A percentile compares a stretch with the other conserved stretches of the same genome.
Conservation (phyloP, 2,329 filamentous ascomycete genomes). For the Nannizzia gypsea region DNA sequence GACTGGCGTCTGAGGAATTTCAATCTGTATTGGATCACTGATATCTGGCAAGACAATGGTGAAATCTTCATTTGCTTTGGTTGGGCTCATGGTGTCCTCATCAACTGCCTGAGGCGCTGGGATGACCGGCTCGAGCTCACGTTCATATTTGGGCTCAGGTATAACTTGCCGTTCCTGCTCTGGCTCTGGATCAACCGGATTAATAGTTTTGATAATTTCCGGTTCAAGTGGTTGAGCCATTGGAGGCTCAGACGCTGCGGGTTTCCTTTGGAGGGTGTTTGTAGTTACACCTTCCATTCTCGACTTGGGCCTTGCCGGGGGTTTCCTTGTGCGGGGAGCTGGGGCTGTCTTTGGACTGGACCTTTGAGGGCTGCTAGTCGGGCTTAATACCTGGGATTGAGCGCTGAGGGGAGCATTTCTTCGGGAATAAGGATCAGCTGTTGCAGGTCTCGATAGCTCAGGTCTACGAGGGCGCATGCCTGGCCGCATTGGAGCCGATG, state of each 20-base stretch:
- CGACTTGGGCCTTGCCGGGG: slow-evolving; percentile 24
- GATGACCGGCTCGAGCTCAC: background rate
- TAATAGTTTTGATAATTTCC: background rate
- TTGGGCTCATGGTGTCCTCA: slow-evolving; percentile 1
- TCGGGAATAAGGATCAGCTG: slow-evolving; percentile 43
- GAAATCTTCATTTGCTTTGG: slow-evolving; percentile 4
- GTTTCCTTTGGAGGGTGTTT: slow-evolving; percentile 24
- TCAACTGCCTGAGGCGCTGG: background rate
- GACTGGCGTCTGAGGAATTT: background rate
- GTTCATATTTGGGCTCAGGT: background rate
- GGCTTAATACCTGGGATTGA: slow-evolving; percentile 22
- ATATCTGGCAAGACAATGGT: background rate
- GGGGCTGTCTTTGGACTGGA: slow-evolving; percentile 21
- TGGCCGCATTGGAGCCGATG: slow-evolving; percentile 48
- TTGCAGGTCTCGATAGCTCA: slow-evolving; percentile 37
- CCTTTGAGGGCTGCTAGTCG: slow-evolving; percentile 14
- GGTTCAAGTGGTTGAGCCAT: slow-evolving; percentile 13
- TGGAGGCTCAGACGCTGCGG: slow-evolving; percentile 24
- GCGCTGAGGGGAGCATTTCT: slow-evolving; percentile 12
- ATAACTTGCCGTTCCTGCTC: background rate
- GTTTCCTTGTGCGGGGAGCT: slow-evolving; percentile 21
- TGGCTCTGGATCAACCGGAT: background rate
- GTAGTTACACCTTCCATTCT: slow-evolving; percentile 22
- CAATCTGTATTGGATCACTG: background rate
- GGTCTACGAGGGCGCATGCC: slow-evolving; percentile 26